These are phyloP conservation scores for Ophiostoma triangulosporum DNA, from an alignment of 2,329 filamentous ascomycete genomes.

Conservation along the genomic window DNA sequence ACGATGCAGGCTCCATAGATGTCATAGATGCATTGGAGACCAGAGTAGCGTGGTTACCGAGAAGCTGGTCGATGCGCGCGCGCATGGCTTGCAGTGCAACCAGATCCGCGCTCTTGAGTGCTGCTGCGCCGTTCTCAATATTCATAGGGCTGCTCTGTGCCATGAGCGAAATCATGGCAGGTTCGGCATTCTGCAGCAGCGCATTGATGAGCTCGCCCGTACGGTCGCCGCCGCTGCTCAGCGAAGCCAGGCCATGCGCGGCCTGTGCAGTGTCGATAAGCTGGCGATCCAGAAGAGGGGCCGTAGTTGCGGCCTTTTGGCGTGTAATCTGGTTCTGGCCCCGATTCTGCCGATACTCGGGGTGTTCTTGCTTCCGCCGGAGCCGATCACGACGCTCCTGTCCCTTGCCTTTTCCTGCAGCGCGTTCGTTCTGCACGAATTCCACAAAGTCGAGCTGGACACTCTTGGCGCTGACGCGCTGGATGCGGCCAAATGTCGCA, in stretches of 20 bases:
- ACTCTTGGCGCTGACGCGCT: constrained; percentile 49
- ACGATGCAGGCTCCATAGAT: constrained; percentile 5
- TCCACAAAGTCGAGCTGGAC: constrained; percentile 62
- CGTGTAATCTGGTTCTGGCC: background rate
- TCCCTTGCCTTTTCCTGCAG: background rate
- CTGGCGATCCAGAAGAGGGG: constrained; percentile 20
- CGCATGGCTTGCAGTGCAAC: constrained; percentile 33
- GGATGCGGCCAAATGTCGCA: constrained; percentile 48
- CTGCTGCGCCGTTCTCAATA: constrained; percentile 21
- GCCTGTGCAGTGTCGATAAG: constrained; percentile 51
- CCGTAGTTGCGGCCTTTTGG: too few relatives aligned
- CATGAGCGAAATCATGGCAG: constrained; percentile 33
- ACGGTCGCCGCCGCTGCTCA: constrained; percentile 6
- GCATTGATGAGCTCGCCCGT: constrained; percentile 41
- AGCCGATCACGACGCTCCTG: constrained; percentile 5
- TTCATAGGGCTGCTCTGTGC: constrained; percentile 32
- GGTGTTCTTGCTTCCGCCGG: constrained; percentile 6
- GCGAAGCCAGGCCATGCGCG: constrained; percentile 40
- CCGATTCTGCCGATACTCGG: background rate
- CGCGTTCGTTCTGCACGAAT: constrained; percentile 17
- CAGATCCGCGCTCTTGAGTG: constrained; percentile 30
- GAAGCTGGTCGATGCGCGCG: constrained; percentile 23
- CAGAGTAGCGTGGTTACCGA: background rate
- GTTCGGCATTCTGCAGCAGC: constrained; percentile 40
- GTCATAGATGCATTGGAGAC: background rate